Evolutionary conservation across 1,284 basidiomycete genomes (phyloP), one percentile per base, ranked within the genome.

Genomic region (Omphalotus olearius): DNA sequence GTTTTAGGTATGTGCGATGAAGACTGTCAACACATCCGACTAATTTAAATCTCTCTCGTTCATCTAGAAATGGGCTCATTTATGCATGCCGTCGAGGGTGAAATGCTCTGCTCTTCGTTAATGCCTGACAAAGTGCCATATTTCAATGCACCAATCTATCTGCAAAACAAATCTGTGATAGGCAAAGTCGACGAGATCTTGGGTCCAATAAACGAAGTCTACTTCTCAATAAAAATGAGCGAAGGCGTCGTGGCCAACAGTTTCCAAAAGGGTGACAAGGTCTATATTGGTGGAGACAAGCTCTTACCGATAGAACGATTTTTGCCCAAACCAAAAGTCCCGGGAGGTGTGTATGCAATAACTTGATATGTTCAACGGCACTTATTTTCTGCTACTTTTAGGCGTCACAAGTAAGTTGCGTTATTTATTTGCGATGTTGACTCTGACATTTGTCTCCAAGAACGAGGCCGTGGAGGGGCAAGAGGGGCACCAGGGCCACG

Each of bases 131-230:
- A 92, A 75, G 91, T 99, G 13, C 97, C 97, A 0, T 97, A 97
- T 74, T 99, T 99, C 79, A 99, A 99, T 69, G 96, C 97, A 0
- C 96, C 97, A 50, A 97, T 99, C 67, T 99, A 98, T 71, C 82
- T 99, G 47, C 87, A 93, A 76, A 99, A 99, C 74, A 99, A 98
- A 74, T 93, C 94, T 7, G 82, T 83, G 56, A 93, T 98, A 58
- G 94, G 94, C 58, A 96, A 95, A 70, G 90, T 98, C 36, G 94
- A 98, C 70, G 94, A 98, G 69, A 97, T 98, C 58, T 79, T 98
- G 14, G 94, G 94, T 0, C 97, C 97, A 9, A 96, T 99, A 69
- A 99, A 99, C 69, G 93, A 99, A 68, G 94, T 99, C 53, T 98
- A 86, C 73, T 99, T 99, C 66, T 98, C 95, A 4, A 80, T 99